Conservation (phyloP, 1,284 basidiomycete genomes). For the Agroathelia rolfsii region DNA sequence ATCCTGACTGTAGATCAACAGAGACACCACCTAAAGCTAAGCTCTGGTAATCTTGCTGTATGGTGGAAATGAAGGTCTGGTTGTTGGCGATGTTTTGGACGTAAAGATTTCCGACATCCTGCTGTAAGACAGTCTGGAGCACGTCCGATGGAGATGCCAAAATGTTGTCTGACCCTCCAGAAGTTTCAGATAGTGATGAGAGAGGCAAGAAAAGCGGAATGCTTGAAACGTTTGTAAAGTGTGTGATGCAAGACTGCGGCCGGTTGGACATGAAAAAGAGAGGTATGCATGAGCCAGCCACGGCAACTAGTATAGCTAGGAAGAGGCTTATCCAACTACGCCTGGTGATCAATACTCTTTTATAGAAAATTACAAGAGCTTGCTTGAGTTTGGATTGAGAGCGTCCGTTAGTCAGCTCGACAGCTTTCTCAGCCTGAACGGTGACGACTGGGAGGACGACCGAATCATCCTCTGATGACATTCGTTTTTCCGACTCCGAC, state of each 20-base stretch:
- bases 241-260: constrained; percentile 37
- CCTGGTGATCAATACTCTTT: constrained; percentile 55
- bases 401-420: constrained; percentile 37
- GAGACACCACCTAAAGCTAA: constrained; percentile 54
- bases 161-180: constrained; percentile 17
- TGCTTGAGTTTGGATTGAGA: constrained; percentile 43
- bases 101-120: constrained; percentile 21
- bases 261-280: constrained; percentile 50
- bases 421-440: constrained; percentile 9
- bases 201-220: constrained; percentile 37
- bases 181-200: constrained; percentile 20
- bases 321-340: constrained; percentile 61
- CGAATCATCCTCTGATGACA: constrained; percentile 3
- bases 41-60: constrained; percentile 37
- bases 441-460: constrained; percentile 1
- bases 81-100: constrained; percentile 35
- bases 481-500: constrained; percentile 4
- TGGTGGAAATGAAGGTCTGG: constrained; percentile 41
- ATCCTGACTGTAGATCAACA: constrained; percentile 33
- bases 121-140: constrained; percentile 32
- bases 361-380: constrained; percentile 63
- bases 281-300: constrained; percentile 56
- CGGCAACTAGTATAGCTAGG: constrained; percentile 50
- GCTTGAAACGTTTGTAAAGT: constrained; percentile 23
- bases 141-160: constrained; percentile 38